Base-by-base conservation (phyloP, 495 filamentous ascomycete species). In the Daldinia vernicosa region DNA sequence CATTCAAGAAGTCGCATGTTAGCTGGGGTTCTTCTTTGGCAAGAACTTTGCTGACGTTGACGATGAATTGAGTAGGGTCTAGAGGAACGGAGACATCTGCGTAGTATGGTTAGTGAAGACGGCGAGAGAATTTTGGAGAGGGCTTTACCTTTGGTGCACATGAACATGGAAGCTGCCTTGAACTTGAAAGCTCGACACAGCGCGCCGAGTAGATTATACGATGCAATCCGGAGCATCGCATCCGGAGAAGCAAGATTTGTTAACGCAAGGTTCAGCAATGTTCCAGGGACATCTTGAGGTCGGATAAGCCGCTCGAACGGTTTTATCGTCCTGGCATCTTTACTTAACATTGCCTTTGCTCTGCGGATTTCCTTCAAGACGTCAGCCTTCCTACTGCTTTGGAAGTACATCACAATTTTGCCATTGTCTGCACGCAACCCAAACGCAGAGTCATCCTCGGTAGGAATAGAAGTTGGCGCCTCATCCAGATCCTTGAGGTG, bases 221-320 rank as follows among this genome's bases (percentile, higher is more conserved):
- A 86, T 53, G 87, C 83, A 47, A 90, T 73, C 58, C 89, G 82
- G 50, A 91, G 80, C 33, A 79, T 75, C 35, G 83, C 83, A 72
- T 90, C 87, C 6, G 80, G 74, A 54, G 86, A 88, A 6, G 86
- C 84, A 63, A 91, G 80, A 67, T 91, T 91, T 37, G 85, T 89
- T 14, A 91, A 74, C 9, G 88, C 87, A 15, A 91, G 83, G 68
- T 91, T 91, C 22, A 91, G 75, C 28, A 91, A 77, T 22, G 88
- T 90, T 14, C 88, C 89, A 3, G 89, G 89, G 4, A 91, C 89
- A 77, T 91, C 89, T 75, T 91, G 88, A 28, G 89, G 89, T 22
- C 87, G 80, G 52, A 90, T 87, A 17, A 89, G 80, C 37, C 89
- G 80, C 64, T 91, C 89, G 66, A 83, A 85, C 24, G 84, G 77